Percentiles rank a stretch among this genome's conserved stretches.
phyloP scores from a whole-genome alignment of 2,329 filamentous ascomycete species.

The Fusarium buharicum region DNA sequence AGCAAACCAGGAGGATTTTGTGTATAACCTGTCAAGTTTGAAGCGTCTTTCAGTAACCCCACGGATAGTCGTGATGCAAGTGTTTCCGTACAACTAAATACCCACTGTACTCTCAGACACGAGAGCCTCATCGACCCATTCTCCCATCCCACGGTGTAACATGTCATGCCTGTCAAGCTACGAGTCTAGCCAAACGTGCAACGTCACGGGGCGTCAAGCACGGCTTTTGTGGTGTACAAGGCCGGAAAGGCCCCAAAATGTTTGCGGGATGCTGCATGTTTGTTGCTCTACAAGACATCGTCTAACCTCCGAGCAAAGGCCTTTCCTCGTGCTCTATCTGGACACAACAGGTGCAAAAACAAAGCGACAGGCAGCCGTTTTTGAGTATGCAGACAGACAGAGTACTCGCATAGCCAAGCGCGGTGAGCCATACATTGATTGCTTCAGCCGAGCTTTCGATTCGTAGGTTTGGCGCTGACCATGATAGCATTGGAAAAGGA shows the following conservation, averaged over 20 bases:
- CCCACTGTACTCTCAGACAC: background rate
- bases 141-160: conserved; percentile 9
- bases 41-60: conserved; percentile 15
- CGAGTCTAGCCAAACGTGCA: conserved; percentile 9
- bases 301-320: conserved; percentile 8
- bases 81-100: background rate
- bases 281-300: conserved; percentile 29
- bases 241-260: background rate
- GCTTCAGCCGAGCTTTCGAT: conserved; percentile 19
- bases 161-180: conserved; percentile 23
- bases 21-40: conserved; percentile 22
- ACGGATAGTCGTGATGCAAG: conserved; percentile 5
- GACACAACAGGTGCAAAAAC: conserved; percentile 4
- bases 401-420: background rate
- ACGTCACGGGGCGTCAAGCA: conserved; percentile 25
- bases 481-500: conserved; percentile 6
- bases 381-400: background rate
- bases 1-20: background rate
- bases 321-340: background rate
- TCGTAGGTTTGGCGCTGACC: background rate
- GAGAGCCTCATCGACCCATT: conserved; percentile 27
- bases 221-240: conserved; percentile 15
- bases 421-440: background rate
- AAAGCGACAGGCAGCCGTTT: background rate
- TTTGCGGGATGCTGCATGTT: conserved; percentile 31